These are phyloP conservation scores for Neofusicoccum sp. DNA, from an alignment of 2,329 filamentous ascomycete species.

Conservation along the genomic window DNA sequence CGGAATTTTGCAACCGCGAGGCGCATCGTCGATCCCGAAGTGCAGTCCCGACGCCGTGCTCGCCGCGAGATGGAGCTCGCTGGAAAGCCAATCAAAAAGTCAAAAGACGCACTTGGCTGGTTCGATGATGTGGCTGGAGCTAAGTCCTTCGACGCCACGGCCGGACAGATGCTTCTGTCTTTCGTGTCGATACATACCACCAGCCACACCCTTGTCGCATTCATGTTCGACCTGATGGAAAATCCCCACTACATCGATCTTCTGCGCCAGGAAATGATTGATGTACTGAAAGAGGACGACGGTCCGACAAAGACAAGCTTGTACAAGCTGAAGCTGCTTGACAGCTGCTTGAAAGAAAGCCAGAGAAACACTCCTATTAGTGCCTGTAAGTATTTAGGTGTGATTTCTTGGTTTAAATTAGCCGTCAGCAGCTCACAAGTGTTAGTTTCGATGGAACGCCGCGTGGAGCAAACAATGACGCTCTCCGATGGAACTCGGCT, in stretches of 20 bases:
- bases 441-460: too few species aligned
- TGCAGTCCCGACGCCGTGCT: conserved; percentile 26
- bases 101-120: neutral
- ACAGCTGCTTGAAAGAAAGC: conserved; percentile 44
- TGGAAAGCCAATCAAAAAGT: conserved; percentile 22
- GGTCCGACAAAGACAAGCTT: conserved; percentile 34
- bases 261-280: neutral
- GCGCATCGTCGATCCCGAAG: conserved; percentile 34
- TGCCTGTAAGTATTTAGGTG: too few species aligned
- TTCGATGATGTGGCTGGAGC: conserved; percentile 24
- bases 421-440: neutral
- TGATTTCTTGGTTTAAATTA: too few species aligned
- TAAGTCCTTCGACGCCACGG: conserved; percentile 11
- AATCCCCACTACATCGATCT: neutral
- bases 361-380: too few species aligned
- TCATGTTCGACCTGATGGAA: neutral
- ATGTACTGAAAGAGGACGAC: conserved; percentile 17
- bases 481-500: neutral
- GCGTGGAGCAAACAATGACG: too few species aligned
- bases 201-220: neutral
- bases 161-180: conserved; percentile 19
- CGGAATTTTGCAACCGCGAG: neutral
- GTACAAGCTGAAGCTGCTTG: conserved; percentile 41
- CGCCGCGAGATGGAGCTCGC: conserved; percentile 18
- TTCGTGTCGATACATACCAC: conserved; percentile 22